Percentiles rank a stretch among this genome's conserved stretches.
Evolutionary conservation across 306 rosid species (phyloP).

Genomic region (Cyclanthera cordifolia): DNA sequence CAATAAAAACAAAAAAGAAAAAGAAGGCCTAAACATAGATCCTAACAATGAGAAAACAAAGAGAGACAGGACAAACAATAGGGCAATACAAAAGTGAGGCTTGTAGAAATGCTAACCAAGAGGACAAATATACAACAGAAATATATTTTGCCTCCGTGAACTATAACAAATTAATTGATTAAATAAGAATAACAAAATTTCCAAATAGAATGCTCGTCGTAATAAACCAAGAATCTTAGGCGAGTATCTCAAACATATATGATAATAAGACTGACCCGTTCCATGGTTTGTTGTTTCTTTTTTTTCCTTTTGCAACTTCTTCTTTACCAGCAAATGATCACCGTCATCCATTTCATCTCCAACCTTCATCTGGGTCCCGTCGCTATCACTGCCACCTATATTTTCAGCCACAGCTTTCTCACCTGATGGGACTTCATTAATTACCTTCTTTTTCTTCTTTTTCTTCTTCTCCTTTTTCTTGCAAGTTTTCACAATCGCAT

Average conservation of each 20-base stretch:
- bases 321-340: slow-evolving; percentile 2
- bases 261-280: slow-evolving; percentile 36
- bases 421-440: not conserved
- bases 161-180: not conserved
- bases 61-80: too few species aligned
- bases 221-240: not conserved
- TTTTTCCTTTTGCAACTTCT: slow-evolving; percentile 1
- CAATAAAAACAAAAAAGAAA: too few species aligned
- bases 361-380: slow-evolving; percentile 13
- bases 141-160: not conserved
- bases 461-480: slow-evolving; percentile 34
- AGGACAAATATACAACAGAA: not conserved
- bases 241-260: too few species aligned
- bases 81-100: too few species aligned
- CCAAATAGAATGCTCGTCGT: not conserved
- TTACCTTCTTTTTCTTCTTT: slow-evolving; percentile 19
- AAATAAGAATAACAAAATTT: not conserved
- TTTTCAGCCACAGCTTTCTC: slow-evolving; percentile 7
- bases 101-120: not conserved
- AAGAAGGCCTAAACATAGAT: too few species aligned
- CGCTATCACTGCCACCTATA: slow-evolving; percentile 7
- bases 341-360: slow-evolving; percentile 14
- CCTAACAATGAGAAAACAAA: too few species aligned
- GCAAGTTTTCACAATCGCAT: slow-evolving; percentile 17
- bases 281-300: not conserved